Evolutionary conservation across 768 basidiomycete species (phyloP).

Genomic region (Boletus tylopilopsis): DNA sequence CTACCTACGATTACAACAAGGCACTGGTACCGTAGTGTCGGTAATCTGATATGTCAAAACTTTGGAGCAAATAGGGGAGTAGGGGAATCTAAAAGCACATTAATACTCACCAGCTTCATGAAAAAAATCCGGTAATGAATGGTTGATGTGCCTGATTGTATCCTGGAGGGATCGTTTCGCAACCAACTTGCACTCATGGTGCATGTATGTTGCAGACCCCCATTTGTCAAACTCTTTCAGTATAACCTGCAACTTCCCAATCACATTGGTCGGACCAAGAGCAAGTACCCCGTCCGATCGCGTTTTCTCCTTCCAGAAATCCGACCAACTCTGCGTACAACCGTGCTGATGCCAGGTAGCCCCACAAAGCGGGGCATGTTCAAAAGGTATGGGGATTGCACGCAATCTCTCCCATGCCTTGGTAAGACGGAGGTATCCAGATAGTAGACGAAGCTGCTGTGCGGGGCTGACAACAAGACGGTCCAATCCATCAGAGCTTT

Average conservation of each 20-base stretch:
- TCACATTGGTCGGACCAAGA: slow-evolving; percentile 60
- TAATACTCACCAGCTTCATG: slow-evolving; percentile 33
- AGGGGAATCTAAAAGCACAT: not conserved
- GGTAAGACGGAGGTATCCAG: slow-evolving; percentile 68
- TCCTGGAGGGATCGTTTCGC: slow-evolving; percentile 57
- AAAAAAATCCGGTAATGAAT: slow-evolving; percentile 63
- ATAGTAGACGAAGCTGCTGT: slow-evolving; percentile 63
- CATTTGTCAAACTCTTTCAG: slow-evolving; percentile 67
- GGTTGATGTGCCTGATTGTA: slow-evolving; percentile 52
- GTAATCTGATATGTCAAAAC: not conserved
- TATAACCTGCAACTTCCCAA: slow-evolving; percentile 60
- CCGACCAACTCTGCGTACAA: slow-evolving; percentile 69
- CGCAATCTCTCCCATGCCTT: slow-evolving; percentile 64
- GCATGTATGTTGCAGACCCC: slow-evolving; percentile 76
- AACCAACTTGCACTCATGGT: slow-evolving; percentile 62
- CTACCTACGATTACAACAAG: not conserved
- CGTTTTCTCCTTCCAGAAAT: slow-evolving; percentile 79
- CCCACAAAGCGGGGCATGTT: slow-evolving; percentile 59
- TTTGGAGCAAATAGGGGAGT: not conserved
- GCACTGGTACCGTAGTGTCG: not conserved
- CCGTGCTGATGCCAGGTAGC: slow-evolving; percentile 71
- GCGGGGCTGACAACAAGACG: slow-evolving; percentile 50
- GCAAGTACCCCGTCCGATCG: slow-evolving; percentile 55
- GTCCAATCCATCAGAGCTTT: slow-evolving; percentile 37
- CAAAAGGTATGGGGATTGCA: slow-evolving; percentile 52